Evolutionary conservation across 495 filamentous ascomycete species (phyloP), one percentile per base, ranked within the genome.

Genomic region (Geopyxis carbonaria): DNA sequence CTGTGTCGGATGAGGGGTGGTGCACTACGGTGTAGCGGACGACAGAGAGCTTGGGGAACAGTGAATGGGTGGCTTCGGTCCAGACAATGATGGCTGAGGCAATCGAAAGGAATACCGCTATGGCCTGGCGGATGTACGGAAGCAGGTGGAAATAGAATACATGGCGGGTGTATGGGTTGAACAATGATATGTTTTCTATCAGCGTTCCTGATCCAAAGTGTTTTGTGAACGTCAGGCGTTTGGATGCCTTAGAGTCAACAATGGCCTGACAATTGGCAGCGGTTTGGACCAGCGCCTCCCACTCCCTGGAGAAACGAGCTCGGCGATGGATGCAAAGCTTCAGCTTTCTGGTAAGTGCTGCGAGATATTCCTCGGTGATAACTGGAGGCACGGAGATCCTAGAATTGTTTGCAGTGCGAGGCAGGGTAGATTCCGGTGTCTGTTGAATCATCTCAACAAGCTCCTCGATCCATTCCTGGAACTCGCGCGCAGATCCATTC

Each of bases 381-480:
- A 95, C 75, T 11, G 77, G 72, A 2, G 87, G 89, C 51, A 63
- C 58, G 53, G 47, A 28, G 61, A 57, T 22, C 20, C 7, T 21
- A 10, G 7, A 21, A 18, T 10, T 9, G 31, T 5, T 16, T 19
- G 14, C 34, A 19, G 4, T 16, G 8, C 6, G 5, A 14, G 69
- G 61, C 16, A 68, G 55, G 22, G 73, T 65, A 16, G 70, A 66
- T 40, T 84, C 77, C 3, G 78, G 72, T 5, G 80, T 55, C 37
- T 69, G 73, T 13, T 73, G 70, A 28, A 28, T 7, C 33, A 75
- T 69, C 42, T 93, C 89, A 1, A 72, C 74, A 15, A 97, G 48
- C 39, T 73, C 89, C 44, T 93, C 87, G 45, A 97, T 89, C 89
- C 89, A 97, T 40, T 92, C 87, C 42, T 78, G 73, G 57, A 85